Conservation (phyloP, 176 grass and related monocot species). For the Thinopyrum elongatum region DNA sequence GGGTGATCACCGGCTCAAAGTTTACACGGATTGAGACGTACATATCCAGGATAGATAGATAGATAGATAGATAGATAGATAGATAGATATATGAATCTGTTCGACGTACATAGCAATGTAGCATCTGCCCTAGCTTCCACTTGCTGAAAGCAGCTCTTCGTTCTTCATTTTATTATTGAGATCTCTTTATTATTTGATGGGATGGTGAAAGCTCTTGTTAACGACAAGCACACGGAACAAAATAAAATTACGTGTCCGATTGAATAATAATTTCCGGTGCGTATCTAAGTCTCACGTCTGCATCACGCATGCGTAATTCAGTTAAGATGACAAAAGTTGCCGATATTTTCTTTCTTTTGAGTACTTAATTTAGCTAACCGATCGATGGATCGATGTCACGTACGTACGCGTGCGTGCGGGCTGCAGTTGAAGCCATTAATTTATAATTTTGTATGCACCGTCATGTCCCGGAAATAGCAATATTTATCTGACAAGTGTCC, state of each 20-base stretch:
- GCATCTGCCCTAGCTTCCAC: not conserved
- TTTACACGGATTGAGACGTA: too few relatives aligned
- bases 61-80: too few relatives aligned
- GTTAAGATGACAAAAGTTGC: not conserved
- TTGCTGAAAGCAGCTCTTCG: constrained; percentile 21
- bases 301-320: not conserved
- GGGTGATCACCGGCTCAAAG: too few relatives aligned
- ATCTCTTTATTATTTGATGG: not conserved
- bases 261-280: too few relatives aligned
- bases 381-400: not conserved
- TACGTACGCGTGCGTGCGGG: not conserved
- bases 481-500: constrained; percentile 28
- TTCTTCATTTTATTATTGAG: not conserved
- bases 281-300: not conserved
- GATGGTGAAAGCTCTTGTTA: constrained; percentile 19
- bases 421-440: not conserved
- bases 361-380: not conserved
- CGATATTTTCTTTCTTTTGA: not conserved
- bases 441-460: not conserved
- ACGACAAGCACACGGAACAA: not conserved
- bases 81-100: too few relatives aligned
- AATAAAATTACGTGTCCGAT: not conserved
- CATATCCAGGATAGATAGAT: too few relatives aligned
- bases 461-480: not conserved
- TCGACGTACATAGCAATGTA: not conserved